A percentile compares a stretch with the other conserved stretches of the same genome.
These are phyloP conservation scores for Onygenales sp. DNA, from an alignment of 2,329 filamentous ascomycete genomes.

Conservation along the genomic window DNA sequence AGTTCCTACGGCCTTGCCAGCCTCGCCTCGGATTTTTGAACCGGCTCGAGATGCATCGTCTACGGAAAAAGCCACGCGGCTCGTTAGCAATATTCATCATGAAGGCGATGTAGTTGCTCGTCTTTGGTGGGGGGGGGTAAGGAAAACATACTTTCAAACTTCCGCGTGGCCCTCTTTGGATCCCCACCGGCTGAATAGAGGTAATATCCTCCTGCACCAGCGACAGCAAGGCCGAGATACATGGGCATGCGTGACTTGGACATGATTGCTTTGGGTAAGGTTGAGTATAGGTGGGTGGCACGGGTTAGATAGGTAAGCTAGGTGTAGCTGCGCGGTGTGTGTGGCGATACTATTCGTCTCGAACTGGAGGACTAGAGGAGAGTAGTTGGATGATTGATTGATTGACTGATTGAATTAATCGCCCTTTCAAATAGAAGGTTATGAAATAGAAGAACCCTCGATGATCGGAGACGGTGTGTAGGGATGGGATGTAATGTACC, in stretches of 20 bases:
- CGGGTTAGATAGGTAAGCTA: background rate
- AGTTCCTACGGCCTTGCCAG: constrained; percentile 56
- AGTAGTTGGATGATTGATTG: too few relatives aligned
- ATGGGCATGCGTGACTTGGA: constrained; percentile 27
- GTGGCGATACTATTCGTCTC: background rate
- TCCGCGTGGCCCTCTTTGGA: constrained; percentile 72
- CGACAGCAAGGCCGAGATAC: constrained; percentile 47
- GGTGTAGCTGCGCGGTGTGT: background rate
- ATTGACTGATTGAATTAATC: too few relatives aligned
- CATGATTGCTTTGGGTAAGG: constrained; percentile 16
- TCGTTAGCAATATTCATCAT: background rate
- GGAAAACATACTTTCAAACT: constrained; percentile 62
- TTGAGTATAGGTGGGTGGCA: background rate
- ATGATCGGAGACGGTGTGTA: background rate
- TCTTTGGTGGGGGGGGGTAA: background rate
- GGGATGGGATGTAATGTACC: background rate
- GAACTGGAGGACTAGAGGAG: too few relatives aligned
- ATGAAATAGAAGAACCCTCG: background rate
- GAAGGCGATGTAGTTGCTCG: background rate
- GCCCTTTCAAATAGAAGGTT: background rate
- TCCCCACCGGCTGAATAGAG: constrained; percentile 78
- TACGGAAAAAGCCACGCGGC: constrained; percentile 27
- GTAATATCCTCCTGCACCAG: constrained; percentile 73
- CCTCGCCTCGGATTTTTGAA: constrained; percentile 55
- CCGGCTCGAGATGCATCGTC: constrained; percentile 67